Evolutionary conservation across 2,329 filamentous ascomycete genomes (phyloP).

Genomic region (Parafenestella ontariensis): DNA sequence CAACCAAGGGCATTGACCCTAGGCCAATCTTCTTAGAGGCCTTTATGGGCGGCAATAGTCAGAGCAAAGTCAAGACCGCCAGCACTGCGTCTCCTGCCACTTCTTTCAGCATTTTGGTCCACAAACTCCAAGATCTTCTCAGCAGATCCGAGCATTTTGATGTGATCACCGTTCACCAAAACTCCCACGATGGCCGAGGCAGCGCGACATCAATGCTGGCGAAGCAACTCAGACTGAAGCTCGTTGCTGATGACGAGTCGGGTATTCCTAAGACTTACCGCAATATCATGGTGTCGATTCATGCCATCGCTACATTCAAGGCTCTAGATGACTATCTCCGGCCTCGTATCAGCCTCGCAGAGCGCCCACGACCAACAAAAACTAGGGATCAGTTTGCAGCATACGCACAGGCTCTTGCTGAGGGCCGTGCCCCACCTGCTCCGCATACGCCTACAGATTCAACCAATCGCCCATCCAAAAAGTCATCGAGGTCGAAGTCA

Average conservation of each 20-base stretch:
- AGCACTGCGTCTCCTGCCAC: constrained; percentile 75
- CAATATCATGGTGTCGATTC: constrained; percentile 98
- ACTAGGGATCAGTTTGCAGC: constrained; percentile 71
- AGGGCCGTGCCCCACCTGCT: constrained; percentile 47
- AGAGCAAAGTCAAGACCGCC: constrained; percentile 67
- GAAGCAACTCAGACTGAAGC: constrained; percentile 88
- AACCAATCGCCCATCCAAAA: constrained; percentile 40
- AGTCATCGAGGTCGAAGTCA: constrained; percentile 40
- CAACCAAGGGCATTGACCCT: constrained; percentile 63
- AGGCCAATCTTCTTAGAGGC: constrained; percentile 86
- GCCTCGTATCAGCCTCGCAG: constrained; percentile 80
- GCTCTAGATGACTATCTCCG: constrained; percentile 94
- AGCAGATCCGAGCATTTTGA: constrained; percentile 98
- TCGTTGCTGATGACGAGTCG: constrained; percentile 88
- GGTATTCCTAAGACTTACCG: constrained; percentile 87
- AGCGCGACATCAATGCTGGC: constrained; percentile 95
- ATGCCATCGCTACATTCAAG: constrained; percentile 98
- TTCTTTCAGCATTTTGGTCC: constrained; percentile 87
- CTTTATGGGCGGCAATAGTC: constrained; percentile 81
- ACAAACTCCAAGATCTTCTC: constrained; percentile 93
- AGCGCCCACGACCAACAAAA: constrained; percentile 71
- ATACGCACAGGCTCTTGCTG: constrained; percentile 74
- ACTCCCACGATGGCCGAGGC: constrained; percentile 87
- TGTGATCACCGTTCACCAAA: constrained; percentile 93
- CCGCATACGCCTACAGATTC: constrained; percentile 44